Conservation (phyloP, 2,329 filamentous ascomycete genomes). For the Pseudocercospora macadamiae region DNA sequence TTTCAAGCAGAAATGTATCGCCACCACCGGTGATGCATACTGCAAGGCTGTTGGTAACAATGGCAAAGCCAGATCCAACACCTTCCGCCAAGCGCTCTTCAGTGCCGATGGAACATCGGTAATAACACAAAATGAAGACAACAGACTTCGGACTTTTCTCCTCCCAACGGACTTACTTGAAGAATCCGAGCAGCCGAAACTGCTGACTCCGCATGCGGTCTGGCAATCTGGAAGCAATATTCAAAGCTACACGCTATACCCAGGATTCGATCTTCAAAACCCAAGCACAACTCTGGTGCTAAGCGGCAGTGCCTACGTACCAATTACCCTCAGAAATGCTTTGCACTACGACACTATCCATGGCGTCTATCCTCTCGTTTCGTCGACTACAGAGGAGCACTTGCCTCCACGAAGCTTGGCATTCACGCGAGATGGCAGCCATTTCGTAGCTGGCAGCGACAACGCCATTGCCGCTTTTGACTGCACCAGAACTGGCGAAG, state of each 20-base stretch:
- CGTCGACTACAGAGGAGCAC: slow-evolving; percentile 59
- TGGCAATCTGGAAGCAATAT: slow-evolving; percentile 51
- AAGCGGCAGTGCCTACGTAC: slow-evolving; percentile 56
- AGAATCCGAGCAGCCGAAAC: slow-evolving; percentile 37
- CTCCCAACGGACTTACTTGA: slow-evolving; percentile 56
- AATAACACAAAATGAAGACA: slow-evolving; percentile 56
- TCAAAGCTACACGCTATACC: slow-evolving; percentile 58
- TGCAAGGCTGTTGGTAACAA: not conserved
- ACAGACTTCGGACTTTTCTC: slow-evolving; percentile 57
- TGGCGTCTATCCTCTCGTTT: slow-evolving; percentile 59
- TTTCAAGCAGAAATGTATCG: slow-evolving; percentile 26
- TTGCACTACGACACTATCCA: slow-evolving; percentile 49
- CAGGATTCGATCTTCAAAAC: slow-evolving; percentile 57
- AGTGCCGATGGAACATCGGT: slow-evolving; percentile 61
- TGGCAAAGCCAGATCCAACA: slow-evolving; percentile 31
- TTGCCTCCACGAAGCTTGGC: slow-evolving; percentile 58
- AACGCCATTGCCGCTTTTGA: slow-evolving; percentile 61
- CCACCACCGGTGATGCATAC: slow-evolving; percentile 29
- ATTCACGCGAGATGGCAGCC: slow-evolving; percentile 53
- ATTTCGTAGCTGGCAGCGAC: slow-evolving; percentile 61
- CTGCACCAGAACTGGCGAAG: slow-evolving; percentile 50
- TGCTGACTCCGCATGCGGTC: slow-evolving; percentile 51
- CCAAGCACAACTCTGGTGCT: slow-evolving; percentile 55
- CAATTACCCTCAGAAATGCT: slow-evolving; percentile 60
- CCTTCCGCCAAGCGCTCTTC: slow-evolving; percentile 52